These are phyloP conservation scores for Talaromyces sp. DNA, from an alignment of 2,329 filamentous ascomycete genomes.

Conservation along the genomic window DNA sequence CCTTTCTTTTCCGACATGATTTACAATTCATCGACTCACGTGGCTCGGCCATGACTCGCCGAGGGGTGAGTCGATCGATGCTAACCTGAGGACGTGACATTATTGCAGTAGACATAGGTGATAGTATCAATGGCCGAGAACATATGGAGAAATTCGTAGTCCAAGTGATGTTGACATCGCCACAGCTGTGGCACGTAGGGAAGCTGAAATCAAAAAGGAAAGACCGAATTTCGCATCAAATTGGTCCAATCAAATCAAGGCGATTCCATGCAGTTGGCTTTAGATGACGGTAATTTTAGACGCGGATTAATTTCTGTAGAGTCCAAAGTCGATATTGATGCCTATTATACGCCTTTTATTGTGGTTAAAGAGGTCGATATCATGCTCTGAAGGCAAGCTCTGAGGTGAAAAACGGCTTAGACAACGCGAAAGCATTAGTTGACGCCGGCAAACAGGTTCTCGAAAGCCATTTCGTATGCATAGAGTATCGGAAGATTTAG, in stretches of 20 bases:
- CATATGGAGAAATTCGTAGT: background rate
- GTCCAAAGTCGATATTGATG: background rate
- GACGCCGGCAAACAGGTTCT: background rate
- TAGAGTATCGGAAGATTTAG: background rate
- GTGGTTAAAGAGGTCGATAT: background rate
- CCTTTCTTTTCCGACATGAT: constrained; percentile 88
- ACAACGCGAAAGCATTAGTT: background rate
- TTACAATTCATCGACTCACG: constrained; percentile 95
- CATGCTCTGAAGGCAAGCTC: background rate
- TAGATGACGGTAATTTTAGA: background rate
- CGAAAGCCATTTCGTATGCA: background rate
- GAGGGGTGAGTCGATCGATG: constrained; percentile 72
- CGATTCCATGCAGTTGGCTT: background rate
- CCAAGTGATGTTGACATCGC: constrained; percentile 2
- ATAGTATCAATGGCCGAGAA: background rate
- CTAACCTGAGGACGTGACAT: constrained; percentile 75
- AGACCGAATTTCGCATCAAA: background rate
- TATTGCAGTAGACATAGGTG: constrained; percentile 15
- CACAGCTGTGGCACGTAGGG: background rate
- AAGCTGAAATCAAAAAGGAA: background rate
- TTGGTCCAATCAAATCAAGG: background rate
- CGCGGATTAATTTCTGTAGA: background rate
- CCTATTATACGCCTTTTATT: background rate
- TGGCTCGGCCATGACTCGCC: constrained; percentile 69
- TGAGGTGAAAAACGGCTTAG: background rate